Evolutionary conservation across 2,329 filamentous ascomycete genomes (phyloP).

Genomic region (Aureobasidium sp.): DNA sequence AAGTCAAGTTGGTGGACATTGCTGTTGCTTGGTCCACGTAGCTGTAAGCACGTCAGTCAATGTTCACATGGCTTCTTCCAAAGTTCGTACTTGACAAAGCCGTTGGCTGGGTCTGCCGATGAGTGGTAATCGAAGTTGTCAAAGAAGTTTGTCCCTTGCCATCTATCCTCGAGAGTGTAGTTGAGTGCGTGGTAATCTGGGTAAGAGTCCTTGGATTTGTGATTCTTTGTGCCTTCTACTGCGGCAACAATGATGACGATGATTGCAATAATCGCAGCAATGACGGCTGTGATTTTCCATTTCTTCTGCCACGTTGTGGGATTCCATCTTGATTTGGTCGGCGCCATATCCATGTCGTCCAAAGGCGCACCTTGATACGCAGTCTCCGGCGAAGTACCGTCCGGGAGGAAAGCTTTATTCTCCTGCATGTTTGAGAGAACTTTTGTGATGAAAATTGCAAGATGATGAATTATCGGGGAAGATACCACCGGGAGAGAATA

Average conservation of each 20-base stretch:
- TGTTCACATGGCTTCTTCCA: background rate
- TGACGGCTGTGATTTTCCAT: conserved; percentile 19
- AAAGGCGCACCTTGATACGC: background rate
- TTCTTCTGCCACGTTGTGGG: conserved; percentile 23
- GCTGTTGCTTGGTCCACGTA: conserved; percentile 23
- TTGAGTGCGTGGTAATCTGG: conserved; percentile 25
- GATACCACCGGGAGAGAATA: background rate
- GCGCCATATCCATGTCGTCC: background rate
- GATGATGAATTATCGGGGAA: background rate
- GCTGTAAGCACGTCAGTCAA: conserved; percentile 3
- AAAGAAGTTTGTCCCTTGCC: conserved; percentile 43
- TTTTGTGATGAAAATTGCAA: background rate
- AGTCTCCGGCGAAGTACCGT: conserved; percentile 2
- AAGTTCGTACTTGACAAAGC: conserved; percentile 43
- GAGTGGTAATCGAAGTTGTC: conserved; percentile 45
- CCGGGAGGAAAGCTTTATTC: conserved; percentile 4
- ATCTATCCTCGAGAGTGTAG: conserved; percentile 26
- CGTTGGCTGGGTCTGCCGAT: conserved; percentile 42
- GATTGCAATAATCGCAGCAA: conserved; percentile 20
- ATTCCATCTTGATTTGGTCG: conserved; percentile 23
- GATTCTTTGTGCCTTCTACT: conserved; percentile 22
- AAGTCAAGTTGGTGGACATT: conserved; percentile 25
- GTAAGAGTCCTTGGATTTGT: conserved; percentile 18
- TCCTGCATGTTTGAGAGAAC: conserved; percentile 1
- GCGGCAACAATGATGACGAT: conserved; percentile 25